Base-by-base conservation (phyloP, 208 protist species). In the Porcisia hertigi region DNA sequence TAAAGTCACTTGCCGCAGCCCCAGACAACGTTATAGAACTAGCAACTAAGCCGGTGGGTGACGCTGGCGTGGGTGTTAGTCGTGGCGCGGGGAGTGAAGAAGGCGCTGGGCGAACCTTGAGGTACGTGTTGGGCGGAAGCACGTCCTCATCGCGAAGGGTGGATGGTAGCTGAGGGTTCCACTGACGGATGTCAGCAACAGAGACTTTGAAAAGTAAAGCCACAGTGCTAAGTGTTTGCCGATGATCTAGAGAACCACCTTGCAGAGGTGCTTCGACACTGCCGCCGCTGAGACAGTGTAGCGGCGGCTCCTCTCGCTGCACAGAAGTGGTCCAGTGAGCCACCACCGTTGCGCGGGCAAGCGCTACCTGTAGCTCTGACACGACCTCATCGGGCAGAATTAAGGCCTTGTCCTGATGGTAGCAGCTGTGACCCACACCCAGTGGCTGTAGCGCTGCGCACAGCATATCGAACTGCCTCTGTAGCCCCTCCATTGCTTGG, bases 301-400 rank as follows among this genome's bases (percentile, higher is more conserved):
- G 11, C 23, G 47, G 41, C 36, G 54, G 39, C 34, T 58, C 30
- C 2, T 41, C 41, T 49, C 69, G 71, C 47, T 90, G 85, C 49
- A 54, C 52, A 49, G 77, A 49, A 20, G 73, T 78, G 6, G 80
- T 75, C 66, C 81, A 74, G 41, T 71, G 79, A 47, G 78, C 83
- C 58, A 92, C 73, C 12, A 86, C 85, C n/a, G 88, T 90, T 59
- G 85, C 77, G 18, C 87, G 82, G 18, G 88, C 82, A 20, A 92
- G 77, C 20, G 81, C 62, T 41, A 85, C 6, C 25, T 88, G 85
- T 53, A 92, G 80, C 53, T 87, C 83, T 4, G 79, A 66, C 6
- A 76, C 79, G 30, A 86, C 82, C 43, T 78, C 79, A 6, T 86
- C 83, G 11, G 25, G 84, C 34, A 41, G 76, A 9, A 47, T 41